Conservation (phyloP, 2,329 filamentous ascomycete species). For the Corniculantispora saksenae region DNA sequence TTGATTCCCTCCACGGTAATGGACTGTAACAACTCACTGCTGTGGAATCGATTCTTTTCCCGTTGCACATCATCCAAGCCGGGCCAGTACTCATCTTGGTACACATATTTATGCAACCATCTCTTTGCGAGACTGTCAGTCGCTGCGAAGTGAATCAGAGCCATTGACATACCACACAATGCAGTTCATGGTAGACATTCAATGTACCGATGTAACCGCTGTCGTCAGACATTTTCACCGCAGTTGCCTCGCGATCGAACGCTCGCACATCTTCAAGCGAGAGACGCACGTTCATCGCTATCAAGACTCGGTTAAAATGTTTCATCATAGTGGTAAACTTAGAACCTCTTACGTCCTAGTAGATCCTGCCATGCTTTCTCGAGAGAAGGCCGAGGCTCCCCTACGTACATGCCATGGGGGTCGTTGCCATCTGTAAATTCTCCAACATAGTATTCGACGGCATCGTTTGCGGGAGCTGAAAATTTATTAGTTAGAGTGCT, state of each 20-base stretch:
- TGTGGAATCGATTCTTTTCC: constrained; percentile 16
- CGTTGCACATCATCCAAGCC: constrained; percentile 10
- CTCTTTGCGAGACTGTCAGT: background rate
- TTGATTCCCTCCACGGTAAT: background rate
- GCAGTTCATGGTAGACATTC: constrained; percentile 17
- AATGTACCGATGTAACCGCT: constrained; percentile 17
- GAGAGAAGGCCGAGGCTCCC: constrained; percentile 14
- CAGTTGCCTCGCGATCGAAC: constrained; percentile 13
- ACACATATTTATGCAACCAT: constrained; percentile 19
- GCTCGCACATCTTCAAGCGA: constrained; percentile 6
- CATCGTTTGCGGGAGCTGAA: constrained; percentile 14
- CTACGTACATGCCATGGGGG: constrained; percentile 15
- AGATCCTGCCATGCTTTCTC: constrained; percentile 16
- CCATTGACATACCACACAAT: constrained; percentile 2
- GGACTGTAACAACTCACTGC: constrained; percentile 3
- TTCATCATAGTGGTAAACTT: background rate
- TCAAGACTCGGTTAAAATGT: background rate
- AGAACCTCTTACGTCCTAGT: constrained; percentile 6
- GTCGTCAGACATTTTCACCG: constrained; percentile 14
- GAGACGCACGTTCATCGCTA: constrained; percentile 15
- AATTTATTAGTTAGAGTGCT: background rate
- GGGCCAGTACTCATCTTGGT: constrained; percentile 17
- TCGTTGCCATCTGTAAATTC: constrained; percentile 14
- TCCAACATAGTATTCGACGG: constrained; percentile 13
- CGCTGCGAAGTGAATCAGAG: background rate